Conservation (phyloP, 768 basidiomycete species). For the Tephrocybe rancida region DNA sequence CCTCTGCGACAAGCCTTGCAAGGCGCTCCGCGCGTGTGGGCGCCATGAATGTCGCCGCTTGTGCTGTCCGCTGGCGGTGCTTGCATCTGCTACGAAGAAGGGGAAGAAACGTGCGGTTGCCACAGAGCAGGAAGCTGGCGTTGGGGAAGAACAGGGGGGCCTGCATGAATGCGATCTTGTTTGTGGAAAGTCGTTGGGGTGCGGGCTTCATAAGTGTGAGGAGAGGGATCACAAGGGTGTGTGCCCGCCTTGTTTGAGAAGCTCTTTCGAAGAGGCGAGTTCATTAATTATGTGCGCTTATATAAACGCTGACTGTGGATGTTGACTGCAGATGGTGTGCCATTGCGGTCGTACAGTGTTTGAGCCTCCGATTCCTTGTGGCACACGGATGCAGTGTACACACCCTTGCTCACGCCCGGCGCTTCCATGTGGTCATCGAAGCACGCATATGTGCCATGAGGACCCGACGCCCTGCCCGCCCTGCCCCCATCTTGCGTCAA, state of each 20-base stretch:
- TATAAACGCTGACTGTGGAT: slow-evolving; percentile 1
- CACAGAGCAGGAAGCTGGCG: slow-evolving; percentile 25
- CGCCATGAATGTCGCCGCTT: slow-evolving; percentile 81
- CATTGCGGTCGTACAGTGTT: slow-evolving; percentile 84
- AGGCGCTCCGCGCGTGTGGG: slow-evolving; percentile 79
- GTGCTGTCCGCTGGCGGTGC: slow-evolving; percentile 87
- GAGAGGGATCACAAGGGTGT: slow-evolving; percentile 79
- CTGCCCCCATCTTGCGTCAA: slow-evolving; percentile 79
- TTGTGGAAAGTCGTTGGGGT: slow-evolving; percentile 71
- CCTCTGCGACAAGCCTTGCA: slow-evolving; percentile 80
- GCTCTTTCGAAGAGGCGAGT: slow-evolving; percentile 89
- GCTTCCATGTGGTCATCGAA: slow-evolving; percentile 81
- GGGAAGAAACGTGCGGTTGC: slow-evolving; percentile 55
- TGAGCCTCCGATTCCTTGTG: slow-evolving; percentile 89
- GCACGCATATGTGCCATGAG: slow-evolving; percentile 84
- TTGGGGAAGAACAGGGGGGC: slow-evolving; percentile 63
- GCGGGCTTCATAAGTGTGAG: slow-evolving; percentile 82
- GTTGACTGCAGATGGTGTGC: slow-evolving; percentile 62
- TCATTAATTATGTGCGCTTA: neutral
- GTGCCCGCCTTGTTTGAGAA: slow-evolving; percentile 84
- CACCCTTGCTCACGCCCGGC: slow-evolving; percentile 77
- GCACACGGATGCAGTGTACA: slow-evolving; percentile 73
- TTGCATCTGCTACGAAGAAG: slow-evolving; percentile 52
- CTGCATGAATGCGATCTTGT: slow-evolving; percentile 85
- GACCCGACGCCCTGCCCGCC: slow-evolving; percentile 74